These are phyloP conservation scores for Dictyostelium firmibasis DNA, from an alignment of 78 protist genomes.

Conservation along the genomic window DNA sequence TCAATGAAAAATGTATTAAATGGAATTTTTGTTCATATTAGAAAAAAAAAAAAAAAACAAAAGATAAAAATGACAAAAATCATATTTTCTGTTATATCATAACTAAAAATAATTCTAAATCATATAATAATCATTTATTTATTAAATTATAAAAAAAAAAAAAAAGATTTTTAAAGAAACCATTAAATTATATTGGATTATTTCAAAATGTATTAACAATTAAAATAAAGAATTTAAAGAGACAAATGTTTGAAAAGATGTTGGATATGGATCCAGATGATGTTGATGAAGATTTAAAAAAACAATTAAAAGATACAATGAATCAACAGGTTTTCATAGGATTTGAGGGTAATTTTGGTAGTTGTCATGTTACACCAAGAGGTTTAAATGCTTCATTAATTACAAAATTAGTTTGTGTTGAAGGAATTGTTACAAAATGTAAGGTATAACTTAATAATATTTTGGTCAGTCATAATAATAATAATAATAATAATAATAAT, in stretches of 20 bases:
- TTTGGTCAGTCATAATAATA: too few relatives aligned
- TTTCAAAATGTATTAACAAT: neutral
- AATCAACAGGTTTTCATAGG: conserved; percentile 84
- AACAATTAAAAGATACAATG: neutral
- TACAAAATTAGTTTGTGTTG: conserved; percentile 91
- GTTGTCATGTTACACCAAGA: conserved; percentile 95
- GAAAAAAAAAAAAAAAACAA: too few relatives aligned
- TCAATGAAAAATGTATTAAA: too few relatives aligned
- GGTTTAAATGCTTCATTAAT: conserved; percentile 87
- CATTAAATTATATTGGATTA: neutral
- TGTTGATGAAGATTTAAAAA: neutral
- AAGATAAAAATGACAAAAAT: too few relatives aligned
- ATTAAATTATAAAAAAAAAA: too few relatives aligned
- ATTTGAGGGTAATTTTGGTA: conserved; percentile 95
- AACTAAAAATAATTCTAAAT: too few relatives aligned
- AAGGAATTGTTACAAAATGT: conserved; percentile 98
- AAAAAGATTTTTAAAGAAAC: conserved; percentile 16
- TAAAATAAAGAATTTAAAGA: neutral
- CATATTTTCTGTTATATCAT: too few relatives aligned
- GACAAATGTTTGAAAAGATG: neutral
- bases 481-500: neutral
- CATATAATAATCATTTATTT: too few relatives aligned
- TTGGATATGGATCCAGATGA: neutral
- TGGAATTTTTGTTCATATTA: too few relatives aligned
- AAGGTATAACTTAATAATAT: too few relatives aligned